Conservation (phyloP, 164 flowering plant species). For the Umbellularia californica region DNA sequence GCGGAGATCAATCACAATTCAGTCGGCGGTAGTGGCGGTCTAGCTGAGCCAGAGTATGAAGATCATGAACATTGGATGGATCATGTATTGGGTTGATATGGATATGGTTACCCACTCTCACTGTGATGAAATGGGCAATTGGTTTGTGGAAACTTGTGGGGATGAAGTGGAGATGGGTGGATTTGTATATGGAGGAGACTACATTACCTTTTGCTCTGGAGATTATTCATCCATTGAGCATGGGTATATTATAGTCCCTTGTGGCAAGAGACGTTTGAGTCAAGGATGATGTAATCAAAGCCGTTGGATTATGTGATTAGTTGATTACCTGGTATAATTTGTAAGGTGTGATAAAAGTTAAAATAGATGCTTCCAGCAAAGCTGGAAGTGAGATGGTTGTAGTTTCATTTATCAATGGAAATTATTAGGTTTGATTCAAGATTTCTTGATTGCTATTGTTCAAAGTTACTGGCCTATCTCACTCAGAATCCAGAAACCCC, state of each 20-base stretch:
- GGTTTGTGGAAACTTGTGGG: conserved; percentile 26
- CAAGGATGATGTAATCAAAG: background rate
- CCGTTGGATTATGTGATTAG: no score
- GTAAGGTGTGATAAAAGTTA: no score
- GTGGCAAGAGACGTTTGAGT: conserved; percentile 29
- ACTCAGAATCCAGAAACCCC: no score
- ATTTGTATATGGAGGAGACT: conserved; percentile 16
- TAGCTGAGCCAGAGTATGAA: background rate
- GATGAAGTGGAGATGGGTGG: conserved; percentile 21
- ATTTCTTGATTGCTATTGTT: no score
- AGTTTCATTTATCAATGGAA: no score
- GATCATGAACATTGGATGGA: conserved; percentile 1
- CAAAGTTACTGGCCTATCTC: no score
- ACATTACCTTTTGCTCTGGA: conserved; percentile 13
- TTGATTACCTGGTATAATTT: no score
- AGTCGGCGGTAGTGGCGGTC: no score
- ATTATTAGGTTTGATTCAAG: no score
- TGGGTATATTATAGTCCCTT: conserved; percentile 19
- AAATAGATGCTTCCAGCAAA: no score
- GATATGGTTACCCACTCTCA: conserved; percentile 23
- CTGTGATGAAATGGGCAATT: conserved; percentile 22
- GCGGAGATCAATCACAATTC: conserved; percentile 13
- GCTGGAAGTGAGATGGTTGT: no score
- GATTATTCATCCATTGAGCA: conserved; percentile 22
- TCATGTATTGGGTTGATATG: conserved; percentile 27